Evolutionary conservation across 371 early-diverging fungal species (phyloP).

Genomic region (Mortierella sp.): DNA sequence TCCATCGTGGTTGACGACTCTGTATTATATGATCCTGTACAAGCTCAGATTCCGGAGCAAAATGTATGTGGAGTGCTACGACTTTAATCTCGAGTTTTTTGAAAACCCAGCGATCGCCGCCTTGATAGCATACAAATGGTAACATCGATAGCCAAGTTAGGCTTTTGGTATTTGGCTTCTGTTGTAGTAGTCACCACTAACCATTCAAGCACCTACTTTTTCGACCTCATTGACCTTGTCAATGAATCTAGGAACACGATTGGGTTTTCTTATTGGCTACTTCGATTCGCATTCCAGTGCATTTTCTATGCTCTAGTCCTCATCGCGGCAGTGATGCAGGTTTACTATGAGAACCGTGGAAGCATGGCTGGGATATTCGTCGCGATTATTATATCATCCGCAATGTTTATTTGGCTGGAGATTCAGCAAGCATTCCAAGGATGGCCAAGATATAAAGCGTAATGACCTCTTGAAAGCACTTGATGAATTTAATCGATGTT

Average conservation of each 20-base stretch:
- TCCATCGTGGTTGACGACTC: neutral
- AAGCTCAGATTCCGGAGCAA: neutral
- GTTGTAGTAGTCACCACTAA: too few relatives aligned
- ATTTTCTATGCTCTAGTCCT: constrained; percentile 1
- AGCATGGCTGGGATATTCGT: neutral
- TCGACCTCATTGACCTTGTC: too few relatives aligned
- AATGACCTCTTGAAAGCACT: too few relatives aligned
- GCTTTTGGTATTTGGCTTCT: too few relatives aligned
- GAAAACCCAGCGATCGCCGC: constrained; percentile 18
- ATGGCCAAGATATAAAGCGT: too few relatives aligned
- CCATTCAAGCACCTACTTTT: too few relatives aligned
- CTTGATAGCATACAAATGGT: constrained; percentile 20
- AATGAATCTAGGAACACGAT: constrained; percentile 32
- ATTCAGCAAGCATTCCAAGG: neutral
- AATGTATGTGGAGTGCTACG: constrained; percentile 3
- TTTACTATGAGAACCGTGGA: neutral
- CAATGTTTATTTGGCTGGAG: constrained; percentile 17
- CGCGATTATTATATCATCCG: constrained; percentile 14
- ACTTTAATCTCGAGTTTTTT: neutral
- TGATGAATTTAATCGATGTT: neutral
- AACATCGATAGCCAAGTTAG: too few relatives aligned
- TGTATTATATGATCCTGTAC: neutral
- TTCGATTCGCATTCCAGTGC: constrained; percentile 5
- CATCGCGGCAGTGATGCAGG: constrained; percentile 6
- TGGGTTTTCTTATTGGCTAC: constrained; percentile 11